Evolutionary conservation across 108 stramenopile genomes (phyloP), one percentile per base, ranked within the genome.

Genomic region (Cyclotella distinguenda): DNA sequence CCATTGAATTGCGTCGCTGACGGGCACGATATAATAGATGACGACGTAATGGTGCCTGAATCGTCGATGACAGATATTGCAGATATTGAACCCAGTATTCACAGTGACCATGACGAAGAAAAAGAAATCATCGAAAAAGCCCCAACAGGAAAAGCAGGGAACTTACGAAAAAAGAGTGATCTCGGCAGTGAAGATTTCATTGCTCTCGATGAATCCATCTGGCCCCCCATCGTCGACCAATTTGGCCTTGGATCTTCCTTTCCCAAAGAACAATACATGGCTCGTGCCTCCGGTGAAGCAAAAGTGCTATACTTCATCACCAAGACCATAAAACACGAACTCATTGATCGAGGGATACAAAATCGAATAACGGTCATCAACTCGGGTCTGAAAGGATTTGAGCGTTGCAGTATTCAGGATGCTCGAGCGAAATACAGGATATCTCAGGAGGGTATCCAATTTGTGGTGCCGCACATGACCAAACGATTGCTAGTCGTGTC

Each of bases 371-470:
- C 84, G 19, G 83, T 93, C 0, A 87, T 93, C 42, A 87, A 77
- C 39, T 84, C 88, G 42, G 92, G 92, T 3, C 69, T 93, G 48
- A 90, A 88, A 56, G 85, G 77, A 3, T 93, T 93, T 54, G 78
- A 79, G 53, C 56, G 88, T 45, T 82, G 81, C 63, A 87, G 77
- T 56, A 82, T 86, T 26, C 77, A 82, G 34, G 75, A 72, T 23
- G 75, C 78, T 40, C 70, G 49, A 1, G 72, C 70, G 2, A 65
- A 34, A 15, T 89, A 87, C 53, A 80, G 92, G 28, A 52, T 90
- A 23, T 50, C 82, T n/a, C 92, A 93, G 75, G 92, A 90, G 69
- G 88, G 74, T 12, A 77, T 87, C 22, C 92, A 90, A 42, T 90
- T 83, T 54, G 68, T 90, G 23, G 78, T 81, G 0, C 92, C 89